These are phyloP conservation scores for Lasiodiplodia gonubiensis DNA, from an alignment of 2,329 filamentous ascomycete genomes.

Conservation along the genomic window DNA sequence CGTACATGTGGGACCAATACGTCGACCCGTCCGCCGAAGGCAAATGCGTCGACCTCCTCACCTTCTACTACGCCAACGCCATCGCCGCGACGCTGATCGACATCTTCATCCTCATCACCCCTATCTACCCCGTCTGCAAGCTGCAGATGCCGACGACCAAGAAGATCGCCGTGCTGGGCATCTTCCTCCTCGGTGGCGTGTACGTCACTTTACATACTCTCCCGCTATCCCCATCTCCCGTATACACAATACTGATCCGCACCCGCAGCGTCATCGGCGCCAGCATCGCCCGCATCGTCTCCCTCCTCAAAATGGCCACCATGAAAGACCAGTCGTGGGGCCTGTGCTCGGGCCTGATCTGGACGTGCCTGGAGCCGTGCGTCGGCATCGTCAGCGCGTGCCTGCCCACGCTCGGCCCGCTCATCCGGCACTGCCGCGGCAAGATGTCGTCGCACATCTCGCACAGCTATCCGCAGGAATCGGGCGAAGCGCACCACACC, in stretches of 20 bases:
- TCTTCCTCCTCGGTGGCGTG: not conserved
- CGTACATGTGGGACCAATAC: slow-evolving; percentile 52
- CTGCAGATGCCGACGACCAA: slow-evolving; percentile 36
- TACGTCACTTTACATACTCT: not conserved
- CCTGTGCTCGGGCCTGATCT: not conserved
- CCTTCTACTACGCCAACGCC: slow-evolving; percentile 58
- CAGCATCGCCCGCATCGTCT: not conserved
- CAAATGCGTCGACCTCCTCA: slow-evolving; percentile 41
- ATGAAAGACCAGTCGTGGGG: not conserved
- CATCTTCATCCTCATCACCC: slow-evolving; percentile 43
- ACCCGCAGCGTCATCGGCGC: slow-evolving; percentile 14
- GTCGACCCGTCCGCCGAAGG: slow-evolving; percentile 37
- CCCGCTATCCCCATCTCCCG: not conserved
- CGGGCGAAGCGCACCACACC: too few species aligned
- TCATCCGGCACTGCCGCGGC: not conserved
- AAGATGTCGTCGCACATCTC: not conserved
- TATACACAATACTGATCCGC: too few species aligned
- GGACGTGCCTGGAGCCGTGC: not conserved
- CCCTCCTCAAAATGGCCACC: not conserved
- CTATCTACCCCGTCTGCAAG: slow-evolving; percentile 41
- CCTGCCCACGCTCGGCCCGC: not conserved
- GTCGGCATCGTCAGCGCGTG: slow-evolving; percentile 9
- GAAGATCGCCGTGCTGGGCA: not conserved
- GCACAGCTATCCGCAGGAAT: not conserved
- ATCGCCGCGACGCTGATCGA: slow-evolving; percentile 46